phyloP scores from a whole-genome alignment of 805 yeast genomes.

The Barnettozyma sucrosica region DNA sequence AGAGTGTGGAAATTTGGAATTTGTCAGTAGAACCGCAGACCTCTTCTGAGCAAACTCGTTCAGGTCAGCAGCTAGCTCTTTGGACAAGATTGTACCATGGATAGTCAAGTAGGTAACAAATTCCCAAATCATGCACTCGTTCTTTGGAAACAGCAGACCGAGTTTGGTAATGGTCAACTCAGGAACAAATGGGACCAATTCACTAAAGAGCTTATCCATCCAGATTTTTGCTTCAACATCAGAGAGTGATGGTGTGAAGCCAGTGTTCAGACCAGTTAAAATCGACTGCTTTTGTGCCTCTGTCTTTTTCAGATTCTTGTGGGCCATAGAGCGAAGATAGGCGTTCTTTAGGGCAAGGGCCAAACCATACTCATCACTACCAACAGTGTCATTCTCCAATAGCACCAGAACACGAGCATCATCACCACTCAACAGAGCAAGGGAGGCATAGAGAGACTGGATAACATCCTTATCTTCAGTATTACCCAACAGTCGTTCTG shows the following conservation, averaged over 20 bases:
- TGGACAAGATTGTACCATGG: background rate
- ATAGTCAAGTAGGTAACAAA: constrained; percentile 1
- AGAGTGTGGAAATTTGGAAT: constrained; percentile 40
- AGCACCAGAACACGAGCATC: background rate
- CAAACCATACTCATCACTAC: background rate
- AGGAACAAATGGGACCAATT: constrained; percentile 1
- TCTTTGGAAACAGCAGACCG: constrained; percentile 3
- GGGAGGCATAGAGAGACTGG: background rate
- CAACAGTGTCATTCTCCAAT: background rate
- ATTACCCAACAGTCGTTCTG: background rate
- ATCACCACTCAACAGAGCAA: background rate
- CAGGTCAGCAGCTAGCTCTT: constrained; percentile 6
- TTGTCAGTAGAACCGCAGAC: constrained; percentile 16
- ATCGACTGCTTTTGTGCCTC: constrained; percentile 4
- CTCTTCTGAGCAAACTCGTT: constrained; percentile 11
- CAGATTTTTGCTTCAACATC: constrained; percentile 19
- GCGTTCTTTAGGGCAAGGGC: constrained; percentile 12
- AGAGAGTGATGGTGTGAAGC: constrained; percentile 14
- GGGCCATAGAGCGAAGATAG: constrained; percentile 10
- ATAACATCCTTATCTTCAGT: background rate
- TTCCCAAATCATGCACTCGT: constrained; percentile 11
- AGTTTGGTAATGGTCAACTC: constrained; percentile 5
- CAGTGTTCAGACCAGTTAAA: constrained; percentile 12
- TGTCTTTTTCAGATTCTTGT: background rate
- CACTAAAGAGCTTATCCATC: constrained; percentile 14